A percentile compares a stretch with the other conserved stretches of the same genome.
phyloP scores from a whole-genome alignment of 139 green algal species.

The Coccomyxa sp. region DNA sequence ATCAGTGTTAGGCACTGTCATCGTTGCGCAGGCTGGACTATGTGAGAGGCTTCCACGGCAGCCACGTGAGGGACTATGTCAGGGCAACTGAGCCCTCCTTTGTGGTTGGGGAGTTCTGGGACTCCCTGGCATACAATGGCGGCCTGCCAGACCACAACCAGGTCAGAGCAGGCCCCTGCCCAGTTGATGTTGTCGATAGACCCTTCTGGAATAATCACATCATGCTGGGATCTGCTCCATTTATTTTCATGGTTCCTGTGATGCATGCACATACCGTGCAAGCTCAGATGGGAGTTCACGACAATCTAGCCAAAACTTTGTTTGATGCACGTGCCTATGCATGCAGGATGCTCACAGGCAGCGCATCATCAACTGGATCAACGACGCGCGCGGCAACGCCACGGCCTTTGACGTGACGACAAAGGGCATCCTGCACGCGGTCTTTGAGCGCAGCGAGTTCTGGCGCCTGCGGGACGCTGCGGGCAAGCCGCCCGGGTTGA shows the following conservation, averaged over 20 bases:
- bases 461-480: conserved; percentile 79
- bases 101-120: conserved; percentile 79
- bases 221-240: no score
- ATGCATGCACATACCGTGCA: no score
- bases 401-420: conserved; percentile 94
- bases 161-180: no score
- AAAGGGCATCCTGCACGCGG: conserved; percentile 54
- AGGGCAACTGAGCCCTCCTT: conserved; percentile 11
- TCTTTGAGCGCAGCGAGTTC: conserved; percentile 64
- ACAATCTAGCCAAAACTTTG: no score
- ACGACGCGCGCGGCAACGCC: conserved; percentile 59
- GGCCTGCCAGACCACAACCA: conserved; percentile 42
- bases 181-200: no score
- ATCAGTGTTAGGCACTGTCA: no score
- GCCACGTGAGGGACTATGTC: conserved; percentile 69
- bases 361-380: conserved; percentile 73
- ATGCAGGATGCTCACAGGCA: conserved; percentile 34
- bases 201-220: no score
- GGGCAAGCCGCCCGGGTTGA: conserved; percentile 56
- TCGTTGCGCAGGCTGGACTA: conserved; percentile 46
- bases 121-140: conserved; percentile 37
- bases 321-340: no score
- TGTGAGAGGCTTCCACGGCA: conserved; percentile 49
- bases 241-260: no score
- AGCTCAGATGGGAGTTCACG: no score